These are phyloP conservation scores for Citrus hindsii DNA, from an alignment of 345 rosid genomes.

Conservation along the genomic window DNA sequence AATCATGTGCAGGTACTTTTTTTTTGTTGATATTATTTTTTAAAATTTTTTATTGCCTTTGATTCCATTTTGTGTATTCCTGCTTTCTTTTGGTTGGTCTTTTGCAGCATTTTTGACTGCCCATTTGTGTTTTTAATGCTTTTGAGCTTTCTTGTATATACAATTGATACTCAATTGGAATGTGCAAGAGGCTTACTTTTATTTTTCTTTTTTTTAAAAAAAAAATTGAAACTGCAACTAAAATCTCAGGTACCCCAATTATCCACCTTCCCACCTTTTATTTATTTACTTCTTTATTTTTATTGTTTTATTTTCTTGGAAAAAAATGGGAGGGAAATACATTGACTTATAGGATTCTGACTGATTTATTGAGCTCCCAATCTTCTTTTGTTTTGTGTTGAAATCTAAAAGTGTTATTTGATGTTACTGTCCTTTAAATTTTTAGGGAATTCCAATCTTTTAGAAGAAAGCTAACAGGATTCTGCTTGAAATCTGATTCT, in stretches of 20 bases:
- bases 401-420: too few species aligned
- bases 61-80: not conserved
- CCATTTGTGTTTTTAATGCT: not conserved
- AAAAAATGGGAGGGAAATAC: not conserved
- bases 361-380: too few species aligned
- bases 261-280: not conserved
- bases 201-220: not conserved
- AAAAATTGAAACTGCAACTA: not conserved
- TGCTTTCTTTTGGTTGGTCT: not conserved
- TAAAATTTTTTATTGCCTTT: too few species aligned
- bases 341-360: too few species aligned
- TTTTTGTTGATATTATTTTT: not conserved
- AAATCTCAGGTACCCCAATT: not conserved
- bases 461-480: not conserved
- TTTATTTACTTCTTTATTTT: not conserved
- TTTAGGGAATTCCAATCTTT: too few species aligned
- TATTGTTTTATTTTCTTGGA: not conserved
- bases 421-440: too few species aligned
- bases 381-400: too few species aligned
- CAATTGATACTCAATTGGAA: not conserved
- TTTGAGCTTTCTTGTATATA: not conserved
- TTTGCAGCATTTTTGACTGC: not conserved
- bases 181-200: not conserved
- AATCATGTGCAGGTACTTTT: constrained; percentile 31
- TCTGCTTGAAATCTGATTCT: not conserved